Conservation (phyloP, 768 basidiomycete species). For the Auricularia cornea region DNA sequence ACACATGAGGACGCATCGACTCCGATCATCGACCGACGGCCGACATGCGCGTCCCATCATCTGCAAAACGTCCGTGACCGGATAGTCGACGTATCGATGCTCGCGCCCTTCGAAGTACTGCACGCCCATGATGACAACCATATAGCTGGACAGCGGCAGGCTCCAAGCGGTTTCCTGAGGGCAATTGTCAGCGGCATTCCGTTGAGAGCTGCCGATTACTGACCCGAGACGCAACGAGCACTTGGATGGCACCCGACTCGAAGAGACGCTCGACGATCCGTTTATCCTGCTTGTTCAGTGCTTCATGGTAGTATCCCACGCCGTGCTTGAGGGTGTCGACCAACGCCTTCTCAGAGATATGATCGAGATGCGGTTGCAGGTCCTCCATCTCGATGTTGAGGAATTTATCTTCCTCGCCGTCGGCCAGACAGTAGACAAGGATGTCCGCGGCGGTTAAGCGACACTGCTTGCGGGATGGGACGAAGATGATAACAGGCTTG, state of each 20-base stretch:
- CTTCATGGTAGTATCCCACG: slow-evolving; percentile 93
- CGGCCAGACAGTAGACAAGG: slow-evolving; percentile 78
- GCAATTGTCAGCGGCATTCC: background rate
- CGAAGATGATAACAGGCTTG: slow-evolving; percentile 87
- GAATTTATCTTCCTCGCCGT: slow-evolving; percentile 78
- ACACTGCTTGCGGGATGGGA: slow-evolving; percentile 88
- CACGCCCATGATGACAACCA: slow-evolving; percentile 99
- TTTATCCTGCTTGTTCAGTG: slow-evolving; percentile 85
- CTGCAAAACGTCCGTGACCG: slow-evolving; percentile 95
- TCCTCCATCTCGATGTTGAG: slow-evolving; percentile 79
- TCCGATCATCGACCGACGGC: slow-evolving; percentile 77
- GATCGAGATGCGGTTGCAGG: slow-evolving; percentile 81
- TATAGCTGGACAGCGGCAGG: slow-evolving; percentile 86
- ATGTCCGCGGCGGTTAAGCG: slow-evolving; percentile 90
- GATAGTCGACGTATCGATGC: slow-evolving; percentile 96
- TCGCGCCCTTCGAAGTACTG: slow-evolving; percentile 96
- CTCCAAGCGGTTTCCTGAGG: slow-evolving; percentile 90
- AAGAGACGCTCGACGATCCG: slow-evolving; percentile 88
- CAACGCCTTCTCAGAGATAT: slow-evolving; percentile 65
- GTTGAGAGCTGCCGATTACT: slow-evolving; percentile 10
- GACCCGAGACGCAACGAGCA: slow-evolving; percentile 90
- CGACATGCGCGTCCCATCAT: slow-evolving; percentile 99
- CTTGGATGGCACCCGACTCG: slow-evolving; percentile 89
- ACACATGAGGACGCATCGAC: slow-evolving; percentile 93
- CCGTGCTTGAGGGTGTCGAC: slow-evolving; percentile 81